Evolutionary conservation across 495 filamentous ascomycete species (phyloP).

Genomic region (Corynascus novoguineensis): DNA sequence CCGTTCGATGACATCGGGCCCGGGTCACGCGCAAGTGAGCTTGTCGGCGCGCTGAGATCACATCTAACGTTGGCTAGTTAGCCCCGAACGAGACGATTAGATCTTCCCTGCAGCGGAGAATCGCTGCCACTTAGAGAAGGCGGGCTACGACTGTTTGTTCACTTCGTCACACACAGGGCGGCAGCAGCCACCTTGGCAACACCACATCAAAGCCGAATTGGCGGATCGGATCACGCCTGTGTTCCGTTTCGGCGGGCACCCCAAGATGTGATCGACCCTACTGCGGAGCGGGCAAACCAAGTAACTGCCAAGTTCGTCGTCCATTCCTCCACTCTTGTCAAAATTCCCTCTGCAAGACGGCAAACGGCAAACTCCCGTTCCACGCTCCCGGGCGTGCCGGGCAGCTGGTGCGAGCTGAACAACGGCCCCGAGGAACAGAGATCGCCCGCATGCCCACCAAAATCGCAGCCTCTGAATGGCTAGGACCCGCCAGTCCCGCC

Average conservation of each 20-base stretch:
- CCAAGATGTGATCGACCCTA: not conserved
- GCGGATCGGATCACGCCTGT: not conserved
- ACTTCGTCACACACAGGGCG: constrained; percentile 1
- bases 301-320: not conserved
- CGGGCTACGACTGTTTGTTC: not conserved
- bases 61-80: too few species aligned
- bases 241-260: not conserved
- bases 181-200: not conserved
- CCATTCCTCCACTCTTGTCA: not conserved
- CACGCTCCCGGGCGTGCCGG: constrained; percentile 3
- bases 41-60: not conserved
- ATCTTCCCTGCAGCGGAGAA: not conserved
- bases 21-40: not conserved
- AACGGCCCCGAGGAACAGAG: not conserved
- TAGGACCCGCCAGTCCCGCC: not conserved
- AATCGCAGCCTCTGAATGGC: constrained; percentile 1
- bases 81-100: not conserved
- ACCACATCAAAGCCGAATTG: not conserved
- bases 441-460: not conserved
- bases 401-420: constrained; percentile 4
- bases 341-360: not conserved
- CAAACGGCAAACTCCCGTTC: constrained; percentile 1
- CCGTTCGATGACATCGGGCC: not conserved
- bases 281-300: not conserved
- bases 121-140: not conserved